A percentile compares a stretch with the other conserved stretches of the same genome.
Evolutionary conservation across 2,329 filamentous ascomycete genomes (phyloP).

Genomic region (Alternaria sp.): DNA sequence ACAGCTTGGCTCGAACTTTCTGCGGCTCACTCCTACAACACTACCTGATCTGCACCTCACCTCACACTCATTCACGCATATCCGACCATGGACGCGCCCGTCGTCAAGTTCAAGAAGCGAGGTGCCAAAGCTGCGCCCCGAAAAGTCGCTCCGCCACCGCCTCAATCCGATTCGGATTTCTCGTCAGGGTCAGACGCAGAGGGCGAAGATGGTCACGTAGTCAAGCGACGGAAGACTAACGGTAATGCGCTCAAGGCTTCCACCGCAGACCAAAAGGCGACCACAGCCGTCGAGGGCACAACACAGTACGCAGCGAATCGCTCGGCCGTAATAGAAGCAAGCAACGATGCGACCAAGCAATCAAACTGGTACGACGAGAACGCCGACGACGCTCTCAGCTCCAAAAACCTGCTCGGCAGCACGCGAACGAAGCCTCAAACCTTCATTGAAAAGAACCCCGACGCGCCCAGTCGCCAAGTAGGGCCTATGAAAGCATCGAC

Average conservation of each 20-base stretch:
- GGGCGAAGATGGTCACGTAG: constrained; percentile 67
- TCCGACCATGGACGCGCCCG: constrained; percentile 55
- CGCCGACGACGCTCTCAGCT: constrained; percentile 58
- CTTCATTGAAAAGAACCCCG: constrained; percentile 83
- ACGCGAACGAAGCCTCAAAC: constrained; percentile 54
- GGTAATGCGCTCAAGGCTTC: constrained; percentile 72
- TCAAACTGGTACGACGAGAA: constrained; percentile 89
- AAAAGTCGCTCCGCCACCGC: constrained; percentile 83
- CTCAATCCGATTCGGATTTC: constrained; percentile 62
- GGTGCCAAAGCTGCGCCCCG: constrained; percentile 78
- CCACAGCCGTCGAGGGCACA: constrained; percentile 51
- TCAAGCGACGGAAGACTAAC: constrained; percentile 81
- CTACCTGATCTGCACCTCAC: constrained; percentile 3
- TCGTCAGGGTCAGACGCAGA: constrained; percentile 80
- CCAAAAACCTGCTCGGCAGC: constrained; percentile 67
- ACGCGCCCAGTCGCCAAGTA: constrained; percentile 73
- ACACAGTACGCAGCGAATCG: constrained; percentile 69
- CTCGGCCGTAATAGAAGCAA: constrained; percentile 67
- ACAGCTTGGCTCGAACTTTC: constrained; percentile 36
- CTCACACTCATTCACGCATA: neutral
- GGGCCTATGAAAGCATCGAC: constrained; percentile 88
- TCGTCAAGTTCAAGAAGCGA: constrained; percentile 86
- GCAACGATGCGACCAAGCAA: constrained; percentile 88
- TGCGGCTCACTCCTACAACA: constrained; percentile 6
- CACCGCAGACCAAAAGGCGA: constrained; percentile 60